phyloP scores from a whole-genome alignment of 108 stramenopile genomes.

The Cyclotella sp. region DNA sequence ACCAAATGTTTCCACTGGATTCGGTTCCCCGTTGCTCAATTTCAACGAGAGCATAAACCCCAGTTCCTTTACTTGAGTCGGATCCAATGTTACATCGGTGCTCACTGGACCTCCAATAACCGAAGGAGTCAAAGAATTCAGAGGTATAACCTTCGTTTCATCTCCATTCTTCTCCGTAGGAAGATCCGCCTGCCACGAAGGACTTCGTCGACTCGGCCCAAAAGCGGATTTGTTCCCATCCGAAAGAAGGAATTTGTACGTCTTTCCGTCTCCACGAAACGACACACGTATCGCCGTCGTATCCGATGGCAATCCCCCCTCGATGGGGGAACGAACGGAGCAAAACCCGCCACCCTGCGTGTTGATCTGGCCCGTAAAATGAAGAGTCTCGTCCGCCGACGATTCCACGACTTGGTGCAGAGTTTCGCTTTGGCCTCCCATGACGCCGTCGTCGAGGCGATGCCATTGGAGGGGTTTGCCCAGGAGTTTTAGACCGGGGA shows the following conservation, averaged over 20 bases:
- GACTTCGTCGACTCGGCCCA: constrained; percentile 55
- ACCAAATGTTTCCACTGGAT: constrained; percentile 76
- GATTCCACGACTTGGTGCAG: constrained; percentile 22
- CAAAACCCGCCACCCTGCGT: constrained; percentile 77
- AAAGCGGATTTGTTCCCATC: constrained; percentile 60
- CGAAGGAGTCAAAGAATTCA: constrained; percentile 51
- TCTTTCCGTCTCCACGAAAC: constrained; percentile 71
- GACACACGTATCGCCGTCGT: constrained; percentile 44
- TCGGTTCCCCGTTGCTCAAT: constrained; percentile 65
- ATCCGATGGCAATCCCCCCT: constrained; percentile 45
- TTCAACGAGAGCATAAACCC: constrained; percentile 78
- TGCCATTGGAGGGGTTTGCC: constrained; percentile 58
- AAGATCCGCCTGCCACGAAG: constrained; percentile 72
- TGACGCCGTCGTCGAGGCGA: constrained; percentile 78
- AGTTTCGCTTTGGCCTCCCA: constrained; percentile 74
- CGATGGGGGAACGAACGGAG: constrained; percentile 61
- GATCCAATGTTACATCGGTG: constrained; percentile 54
- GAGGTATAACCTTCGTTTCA: constrained; percentile 43
- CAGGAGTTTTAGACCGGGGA: constrained; percentile 49
- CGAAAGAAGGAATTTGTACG: constrained; percentile 71
- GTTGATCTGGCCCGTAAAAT: constrained; percentile 76
- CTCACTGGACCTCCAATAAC: constrained; percentile 52
- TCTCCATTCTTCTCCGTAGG: constrained; percentile 55
- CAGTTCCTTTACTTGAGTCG: constrained; percentile 63
- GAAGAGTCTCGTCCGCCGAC: constrained; percentile 16